Percentiles rank a stretch among this genome's conserved stretches.
Evolutionary conservation across 495 filamentous ascomycete genomes (phyloP).

Genomic region (Evernia prunastri): DNA sequence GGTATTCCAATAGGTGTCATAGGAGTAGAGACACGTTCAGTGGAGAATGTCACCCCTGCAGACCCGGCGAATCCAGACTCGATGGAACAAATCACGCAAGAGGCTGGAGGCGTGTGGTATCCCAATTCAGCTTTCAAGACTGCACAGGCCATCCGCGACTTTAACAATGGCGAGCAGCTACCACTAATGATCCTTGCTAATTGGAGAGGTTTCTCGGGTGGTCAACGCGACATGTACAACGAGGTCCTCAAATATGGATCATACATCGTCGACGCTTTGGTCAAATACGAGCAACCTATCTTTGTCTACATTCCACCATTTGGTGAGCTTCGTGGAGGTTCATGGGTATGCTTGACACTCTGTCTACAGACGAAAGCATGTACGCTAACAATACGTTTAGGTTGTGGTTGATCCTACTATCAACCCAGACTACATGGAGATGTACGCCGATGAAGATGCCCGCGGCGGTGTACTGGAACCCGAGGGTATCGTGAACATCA

Average conservation of each 20-base stretch:
- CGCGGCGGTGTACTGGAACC: slow-evolving; percentile 97
- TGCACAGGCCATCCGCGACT: slow-evolving; percentile 95
- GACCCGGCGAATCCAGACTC: slow-evolving; percentile 98
- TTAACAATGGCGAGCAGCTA: slow-evolving; percentile 97
- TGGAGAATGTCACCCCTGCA: slow-evolving; percentile 96
- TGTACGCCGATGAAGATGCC: slow-evolving; percentile 96
- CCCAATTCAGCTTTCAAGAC: slow-evolving; percentile 99
- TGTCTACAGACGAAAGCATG: slow-evolving; percentile 3
- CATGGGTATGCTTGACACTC: slow-evolving; percentile 61
- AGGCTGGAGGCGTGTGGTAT: slow-evolving; percentile 99
- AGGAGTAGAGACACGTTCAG: slow-evolving; percentile 87
- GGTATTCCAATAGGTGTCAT: slow-evolving; percentile 99
- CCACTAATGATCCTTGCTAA: slow-evolving; percentile 98
- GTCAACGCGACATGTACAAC: slow-evolving; percentile 99
- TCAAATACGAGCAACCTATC: slow-evolving; percentile 96
- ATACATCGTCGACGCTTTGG: slow-evolving; percentile 95
- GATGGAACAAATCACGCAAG: slow-evolving; percentile 83
- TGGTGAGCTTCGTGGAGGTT: slow-evolving; percentile 96
- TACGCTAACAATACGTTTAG: slow-evolving; percentile 36
- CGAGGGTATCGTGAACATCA: slow-evolving; percentile 97
- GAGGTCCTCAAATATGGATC: slow-evolving; percentile 99
- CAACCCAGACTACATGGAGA: slow-evolving; percentile 94
- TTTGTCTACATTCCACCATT: slow-evolving; percentile 98
- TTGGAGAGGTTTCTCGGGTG: slow-evolving; percentile 99
- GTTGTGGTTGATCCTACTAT: slow-evolving; percentile 98